Conservation (phyloP, 805 yeast species). For the Saccharomyces mikatae region DNA sequence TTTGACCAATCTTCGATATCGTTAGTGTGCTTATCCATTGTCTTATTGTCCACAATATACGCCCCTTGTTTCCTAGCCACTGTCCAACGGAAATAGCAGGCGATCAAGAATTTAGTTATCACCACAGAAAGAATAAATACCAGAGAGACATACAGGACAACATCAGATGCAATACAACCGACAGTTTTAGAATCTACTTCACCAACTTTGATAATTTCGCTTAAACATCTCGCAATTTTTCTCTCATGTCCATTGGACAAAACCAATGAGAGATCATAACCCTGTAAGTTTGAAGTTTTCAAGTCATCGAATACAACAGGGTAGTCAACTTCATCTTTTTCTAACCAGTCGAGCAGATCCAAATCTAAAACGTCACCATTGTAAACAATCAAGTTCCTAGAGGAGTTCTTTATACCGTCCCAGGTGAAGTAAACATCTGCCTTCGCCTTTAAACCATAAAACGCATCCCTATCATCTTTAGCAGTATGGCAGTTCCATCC, state of each 20-base stretch:
- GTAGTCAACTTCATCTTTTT: conserved; percentile 56
- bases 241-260: conserved; percentile 59
- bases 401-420: conserved; percentile 67
- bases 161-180: conserved; percentile 87
- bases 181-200: conserved; percentile 79
- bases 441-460: conserved; percentile 46
- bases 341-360: conserved; percentile 68
- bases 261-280: conserved; percentile 74
- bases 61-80: conserved; percentile 79
- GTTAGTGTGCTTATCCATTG: conserved; percentile 54
- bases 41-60: conserved; percentile 46
- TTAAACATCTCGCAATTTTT: conserved; percentile 68
- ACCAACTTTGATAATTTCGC: conserved; percentile 85
- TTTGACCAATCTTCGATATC: conserved; percentile 84
- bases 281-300: conserved; percentile 48
- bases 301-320: conserved; percentile 66
- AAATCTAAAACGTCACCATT: conserved; percentile 85
- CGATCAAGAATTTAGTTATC: conserved; percentile 66
- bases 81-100: conserved; percentile 84
- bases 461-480: conserved; percentile 56
- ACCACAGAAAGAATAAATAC: conserved; percentile 81
- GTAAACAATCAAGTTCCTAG: conserved; percentile 76
- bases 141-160: conserved; percentile 73
- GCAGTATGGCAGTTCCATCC: conserved; percentile 94
- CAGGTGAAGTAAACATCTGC: conserved; percentile 85